Evolutionary conservation across 345 rosid species (phyloP).

Genomic region (Ailanthus altissimus): DNA sequence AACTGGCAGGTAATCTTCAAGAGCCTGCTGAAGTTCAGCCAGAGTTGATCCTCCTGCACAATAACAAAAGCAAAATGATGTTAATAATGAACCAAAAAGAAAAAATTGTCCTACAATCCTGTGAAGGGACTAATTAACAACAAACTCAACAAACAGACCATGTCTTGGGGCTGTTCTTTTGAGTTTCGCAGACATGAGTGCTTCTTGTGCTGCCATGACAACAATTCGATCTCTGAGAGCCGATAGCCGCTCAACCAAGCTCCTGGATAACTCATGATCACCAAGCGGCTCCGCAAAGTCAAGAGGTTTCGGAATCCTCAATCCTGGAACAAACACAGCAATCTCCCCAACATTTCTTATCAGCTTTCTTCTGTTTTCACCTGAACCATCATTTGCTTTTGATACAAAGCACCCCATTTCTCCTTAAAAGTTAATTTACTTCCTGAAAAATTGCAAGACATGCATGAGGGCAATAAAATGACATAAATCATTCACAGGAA

Average conservation of each 20-base stretch:
- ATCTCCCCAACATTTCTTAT: slow-evolving; percentile 58
- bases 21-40: slow-evolving; percentile 69
- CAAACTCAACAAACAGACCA: slow-evolving; percentile 38
- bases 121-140: background rate
- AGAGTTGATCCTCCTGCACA: slow-evolving; percentile 65
- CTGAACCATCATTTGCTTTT: slow-evolving; percentile 37
- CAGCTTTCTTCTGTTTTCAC: slow-evolving; percentile 51
- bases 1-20: slow-evolving; percentile 70
- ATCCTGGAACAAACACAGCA: slow-evolving; percentile 63
- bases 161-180: slow-evolving; percentile 66
- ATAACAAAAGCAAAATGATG: background rate
- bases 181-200: slow-evolving; percentile 56
- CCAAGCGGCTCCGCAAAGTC: slow-evolving; percentile 52
- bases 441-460: slow-evolving; percentile 11
- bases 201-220: slow-evolving; percentile 74
- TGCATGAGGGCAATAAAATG: background rate
- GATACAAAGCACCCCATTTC: slow-evolving; percentile 72
- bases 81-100: background rate
- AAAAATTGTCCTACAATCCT: background rate
- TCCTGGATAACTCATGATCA: slow-evolving; percentile 43
- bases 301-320: slow-evolving; percentile 65
- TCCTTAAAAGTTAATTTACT: slow-evolving; percentile 12
- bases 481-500: background rate
- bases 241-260: slow-evolving; percentile 54
- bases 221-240: slow-evolving; percentile 65